Evolutionary conservation across 139 green algal species (phyloP).

Genomic region (Chlamydomonas schloesseri): DNA sequence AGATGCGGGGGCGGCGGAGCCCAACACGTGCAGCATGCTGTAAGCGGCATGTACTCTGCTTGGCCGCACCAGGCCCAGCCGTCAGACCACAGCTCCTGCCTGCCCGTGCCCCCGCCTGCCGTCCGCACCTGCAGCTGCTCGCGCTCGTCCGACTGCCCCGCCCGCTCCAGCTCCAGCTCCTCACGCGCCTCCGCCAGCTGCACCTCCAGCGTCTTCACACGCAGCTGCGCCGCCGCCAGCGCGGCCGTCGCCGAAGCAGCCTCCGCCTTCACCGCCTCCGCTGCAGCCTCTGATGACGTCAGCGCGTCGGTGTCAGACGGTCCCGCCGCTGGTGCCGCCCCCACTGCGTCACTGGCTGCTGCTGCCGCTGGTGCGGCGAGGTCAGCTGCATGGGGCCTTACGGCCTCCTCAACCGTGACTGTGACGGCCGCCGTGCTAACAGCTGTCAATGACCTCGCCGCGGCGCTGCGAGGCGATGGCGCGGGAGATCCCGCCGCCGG

Average conservation of each 20-base stretch:
- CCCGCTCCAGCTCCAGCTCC: conserved; percentile 23
- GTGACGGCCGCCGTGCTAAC: neutral
- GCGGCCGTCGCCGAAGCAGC: too few relatives aligned
- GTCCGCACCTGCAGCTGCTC: conserved; percentile 40
- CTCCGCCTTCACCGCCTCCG: neutral
- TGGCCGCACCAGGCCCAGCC: too few relatives aligned
- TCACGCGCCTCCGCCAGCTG: neutral
- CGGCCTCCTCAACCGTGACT: neutral
- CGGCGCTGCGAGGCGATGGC: neutral
- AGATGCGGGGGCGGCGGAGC: too few relatives aligned
- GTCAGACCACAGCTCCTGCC: too few relatives aligned
- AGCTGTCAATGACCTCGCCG: neutral
- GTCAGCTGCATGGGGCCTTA: neutral
- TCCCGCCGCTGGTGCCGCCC: too few relatives aligned
- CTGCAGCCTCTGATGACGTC: too few relatives aligned
- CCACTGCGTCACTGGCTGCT: neutral
- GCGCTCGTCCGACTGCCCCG: conserved; percentile 19
- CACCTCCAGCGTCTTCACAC: neutral
- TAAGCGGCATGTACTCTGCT: too few relatives aligned
- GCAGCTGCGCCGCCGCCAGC: neutral
- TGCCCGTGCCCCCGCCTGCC: too few relatives aligned
- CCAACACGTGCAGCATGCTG: too few relatives aligned
- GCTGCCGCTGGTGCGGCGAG: neutral
- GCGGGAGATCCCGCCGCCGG: too few relatives aligned
- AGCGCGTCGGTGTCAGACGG: neutral